phyloP scores from a whole-genome alignment of 768 basidiomycete genomes.

The Trametes cubensis region DNA sequence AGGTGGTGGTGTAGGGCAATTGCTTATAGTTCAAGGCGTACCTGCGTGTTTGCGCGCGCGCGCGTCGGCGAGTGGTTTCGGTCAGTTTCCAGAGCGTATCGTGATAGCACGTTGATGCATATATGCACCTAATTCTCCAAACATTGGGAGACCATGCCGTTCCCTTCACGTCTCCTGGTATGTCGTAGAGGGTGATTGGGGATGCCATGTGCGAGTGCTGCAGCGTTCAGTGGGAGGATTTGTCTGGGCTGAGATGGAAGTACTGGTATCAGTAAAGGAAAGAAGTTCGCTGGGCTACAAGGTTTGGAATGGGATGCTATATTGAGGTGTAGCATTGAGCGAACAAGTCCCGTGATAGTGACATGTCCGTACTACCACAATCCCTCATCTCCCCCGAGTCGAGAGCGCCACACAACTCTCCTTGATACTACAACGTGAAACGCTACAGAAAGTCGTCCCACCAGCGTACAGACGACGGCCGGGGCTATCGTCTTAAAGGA shows the following conservation, averaged over 20 bases:
- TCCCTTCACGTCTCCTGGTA: not conserved
- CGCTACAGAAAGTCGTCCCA: not conserved
- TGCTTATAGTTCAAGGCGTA: slow-evolving; percentile 44
- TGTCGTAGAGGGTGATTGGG: not conserved
- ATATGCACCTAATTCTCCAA: not conserved
- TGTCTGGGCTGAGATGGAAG: too few relatives aligned
- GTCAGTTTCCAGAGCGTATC: not conserved
- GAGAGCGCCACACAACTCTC: not conserved
- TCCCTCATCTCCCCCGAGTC: too few relatives aligned
- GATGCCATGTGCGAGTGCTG: not conserved
- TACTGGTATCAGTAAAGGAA: too few relatives aligned
- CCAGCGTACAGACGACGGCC: not conserved
- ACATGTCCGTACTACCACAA: not conserved
- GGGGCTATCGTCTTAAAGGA: too few relatives aligned
- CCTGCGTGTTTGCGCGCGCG: not conserved
- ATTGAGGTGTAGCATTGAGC: not conserved
- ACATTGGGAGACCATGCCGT: slow-evolving; percentile 6
- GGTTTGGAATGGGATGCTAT: not conserved
- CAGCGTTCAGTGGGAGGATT: not conserved
- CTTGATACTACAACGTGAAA: too few relatives aligned
- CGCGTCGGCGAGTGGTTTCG: too few relatives aligned
- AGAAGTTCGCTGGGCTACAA: too few relatives aligned
- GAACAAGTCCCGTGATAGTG: not conserved
- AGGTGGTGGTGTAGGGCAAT: slow-evolving; percentile 49
- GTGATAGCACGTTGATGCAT: not conserved